Conservation (phyloP, 192 early-diverging fungal genomes). For the Borealophlyctis nickersoniae region DNA sequence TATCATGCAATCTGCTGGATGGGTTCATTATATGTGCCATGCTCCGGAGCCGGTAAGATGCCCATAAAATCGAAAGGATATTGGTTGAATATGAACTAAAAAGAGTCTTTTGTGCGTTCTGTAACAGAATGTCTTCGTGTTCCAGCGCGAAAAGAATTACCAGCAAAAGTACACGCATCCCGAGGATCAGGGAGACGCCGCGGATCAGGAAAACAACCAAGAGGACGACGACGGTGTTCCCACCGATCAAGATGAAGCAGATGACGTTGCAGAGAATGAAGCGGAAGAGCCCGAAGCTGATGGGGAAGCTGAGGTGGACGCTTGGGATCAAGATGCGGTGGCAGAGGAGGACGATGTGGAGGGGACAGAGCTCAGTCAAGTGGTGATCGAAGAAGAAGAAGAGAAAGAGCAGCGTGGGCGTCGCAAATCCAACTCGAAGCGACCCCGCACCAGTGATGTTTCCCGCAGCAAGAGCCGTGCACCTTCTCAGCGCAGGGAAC, state of each 20-base stretch:
- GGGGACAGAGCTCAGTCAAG: no score
- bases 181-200: not conserved
- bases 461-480: no score
- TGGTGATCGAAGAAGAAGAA: no score
- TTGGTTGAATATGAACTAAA: not conserved
- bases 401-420: no score
- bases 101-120: not conserved
- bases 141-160: not conserved
- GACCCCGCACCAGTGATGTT: no score
- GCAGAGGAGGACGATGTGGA: no score
- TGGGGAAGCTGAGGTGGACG: not conserved
- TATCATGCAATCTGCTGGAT: conserved; percentile 22
- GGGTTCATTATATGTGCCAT: conserved; percentile 37
- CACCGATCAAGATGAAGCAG: not conserved
- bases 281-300: no score
- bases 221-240: not conserved
- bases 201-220: not conserved
- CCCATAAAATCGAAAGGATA: not conserved
- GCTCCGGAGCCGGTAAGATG: conserved; percentile 7
- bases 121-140: not conserved
- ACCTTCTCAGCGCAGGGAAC: no score
- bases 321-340: not conserved
- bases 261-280: no score
- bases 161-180: not conserved
- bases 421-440: no score